Base-by-base conservation (phyloP, 2,329 filamentous ascomycete species). In the Chrysoporthe puriensis region DNA sequence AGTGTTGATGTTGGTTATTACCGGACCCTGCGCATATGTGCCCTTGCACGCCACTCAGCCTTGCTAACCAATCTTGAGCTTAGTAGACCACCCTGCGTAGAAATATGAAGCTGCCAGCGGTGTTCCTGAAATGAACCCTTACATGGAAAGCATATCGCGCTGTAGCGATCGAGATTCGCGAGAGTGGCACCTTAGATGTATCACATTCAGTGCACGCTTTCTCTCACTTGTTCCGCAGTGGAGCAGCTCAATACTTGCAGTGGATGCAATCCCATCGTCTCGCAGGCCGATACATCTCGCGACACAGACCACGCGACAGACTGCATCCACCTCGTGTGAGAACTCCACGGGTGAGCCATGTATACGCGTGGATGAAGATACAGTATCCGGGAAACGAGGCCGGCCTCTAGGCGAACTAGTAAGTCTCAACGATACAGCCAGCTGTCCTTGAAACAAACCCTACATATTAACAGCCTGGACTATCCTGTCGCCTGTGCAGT, bases 161-260 rank as follows among this genome's bases (percentile, higher is more conserved):
- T 42, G 40, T 42, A n/a, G 16, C 32, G 56, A 58, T 36, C 32
- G 56, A 42, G 56, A 58, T 58, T 26, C 26, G 26, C 2, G 26
- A 26, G 26, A 26, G 26, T 26, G 26, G 26, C 26, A 26, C 26
- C 11, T 18, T 16, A 26, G 11, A 62, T 42, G 46, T 50, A 21
- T 62, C 60, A 62, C 46, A 6, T 52, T 16, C 34, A 62, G 32
- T 62, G n/a, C 26, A n/a, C 32, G 32, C 46, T 14, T 34, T 21
- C 8, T 40, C 13, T 7, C 32, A 40, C 21, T 54, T 54, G 8
- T 5, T 21, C 32, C 46, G 46, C 13, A 14, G 60, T 62, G 60
- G 60, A 42, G 60, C 32, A 40, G n/a, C 7, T 3, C 46, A 62
- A 7, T 40, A 52, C 18, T n/a, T 7, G 21, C 46, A 26, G 60